phyloP scores from a whole-genome alignment of 495 filamentous ascomycete genomes.

The Cercophora samala region DNA sequence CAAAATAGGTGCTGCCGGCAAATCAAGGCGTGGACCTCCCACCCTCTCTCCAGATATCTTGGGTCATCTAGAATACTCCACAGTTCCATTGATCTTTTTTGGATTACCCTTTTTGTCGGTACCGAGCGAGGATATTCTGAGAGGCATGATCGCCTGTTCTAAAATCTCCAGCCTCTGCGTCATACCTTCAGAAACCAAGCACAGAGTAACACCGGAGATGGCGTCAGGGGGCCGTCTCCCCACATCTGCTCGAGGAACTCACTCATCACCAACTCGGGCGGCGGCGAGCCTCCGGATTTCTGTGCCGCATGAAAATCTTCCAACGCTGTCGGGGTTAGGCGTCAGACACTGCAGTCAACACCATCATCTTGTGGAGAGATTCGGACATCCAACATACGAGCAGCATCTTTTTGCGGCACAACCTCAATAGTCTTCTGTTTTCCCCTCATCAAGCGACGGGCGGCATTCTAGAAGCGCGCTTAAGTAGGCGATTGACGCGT shows the following conservation, averaged over 20 bases:
- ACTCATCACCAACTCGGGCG: background rate
- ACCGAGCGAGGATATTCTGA: slow-evolving; percentile 3
- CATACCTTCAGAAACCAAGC: background rate
- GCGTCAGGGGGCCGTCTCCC: background rate
- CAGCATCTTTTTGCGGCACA: background rate
- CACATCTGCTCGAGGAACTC: background rate
- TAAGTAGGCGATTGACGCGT: slow-evolving; percentile 7
- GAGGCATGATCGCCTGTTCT: background rate
- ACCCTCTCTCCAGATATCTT: background rate
- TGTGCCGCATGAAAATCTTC: slow-evolving; percentile 2
- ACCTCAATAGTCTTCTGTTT: slow-evolving; percentile 3
- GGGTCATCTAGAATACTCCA: background rate
- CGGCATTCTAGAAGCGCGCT: slow-evolving; percentile 4
- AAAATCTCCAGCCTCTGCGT: background rate
- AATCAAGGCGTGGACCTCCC: background rate
- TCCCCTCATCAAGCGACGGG: background rate
- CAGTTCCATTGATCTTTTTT: background rate
- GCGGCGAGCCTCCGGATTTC: background rate
- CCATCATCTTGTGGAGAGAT: background rate
- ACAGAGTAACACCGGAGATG: background rate
- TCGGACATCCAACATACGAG: background rate
- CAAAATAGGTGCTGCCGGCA: slow-evolving; percentile 13
- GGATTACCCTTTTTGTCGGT: slow-evolving; percentile 7
- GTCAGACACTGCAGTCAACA: background rate
- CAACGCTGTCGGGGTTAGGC: background rate